These are phyloP conservation scores for Ceratocystis destructans DNA, from an alignment of 2,329 filamentous ascomycete species.

Conservation along the genomic window DNA sequence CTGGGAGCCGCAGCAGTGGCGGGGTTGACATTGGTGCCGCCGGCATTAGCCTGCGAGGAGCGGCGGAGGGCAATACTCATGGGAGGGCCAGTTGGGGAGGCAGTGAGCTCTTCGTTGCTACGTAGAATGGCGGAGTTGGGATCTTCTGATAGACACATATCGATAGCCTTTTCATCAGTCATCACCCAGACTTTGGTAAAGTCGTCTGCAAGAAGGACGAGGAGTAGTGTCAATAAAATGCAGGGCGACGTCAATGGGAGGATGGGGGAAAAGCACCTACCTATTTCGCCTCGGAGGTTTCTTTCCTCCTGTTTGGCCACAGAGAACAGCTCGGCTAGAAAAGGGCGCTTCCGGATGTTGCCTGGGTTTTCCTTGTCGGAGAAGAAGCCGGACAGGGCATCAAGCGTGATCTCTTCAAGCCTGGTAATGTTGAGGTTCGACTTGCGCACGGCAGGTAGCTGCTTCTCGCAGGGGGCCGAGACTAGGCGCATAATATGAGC, in stretches of 20 bases:
- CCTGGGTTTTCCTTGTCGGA: slow-evolving; percentile 39
- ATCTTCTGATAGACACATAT: slow-evolving; percentile 37
- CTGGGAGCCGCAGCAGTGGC: slow-evolving; percentile 21
- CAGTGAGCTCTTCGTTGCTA: slow-evolving; percentile 28
- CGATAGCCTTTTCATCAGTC: slow-evolving; percentile 38
- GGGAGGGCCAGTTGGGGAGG: slow-evolving; percentile 27
- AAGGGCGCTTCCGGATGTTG: slow-evolving; percentile 42
- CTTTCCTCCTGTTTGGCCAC: slow-evolving; percentile 44
- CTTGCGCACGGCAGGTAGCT: slow-evolving; percentile 40
- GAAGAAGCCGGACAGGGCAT: slow-evolving; percentile 46
- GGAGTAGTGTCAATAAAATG: slow-evolving; percentile 16
- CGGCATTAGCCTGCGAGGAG: slow-evolving; percentile 10
- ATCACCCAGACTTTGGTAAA: slow-evolving; percentile 37
- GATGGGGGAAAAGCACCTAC: slow-evolving; percentile 28
- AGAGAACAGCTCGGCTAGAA: slow-evolving; percentile 47
- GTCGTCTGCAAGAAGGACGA: slow-evolving; percentile 29
- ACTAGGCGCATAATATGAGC: slow-evolving; percentile 48
- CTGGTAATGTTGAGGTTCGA: slow-evolving; percentile 40
- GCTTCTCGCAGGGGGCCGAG: slow-evolving; percentile 35
- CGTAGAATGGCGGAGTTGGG: slow-evolving; percentile 28
- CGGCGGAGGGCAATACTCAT: slow-evolving; percentile 20
- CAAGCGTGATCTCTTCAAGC: slow-evolving; percentile 44
- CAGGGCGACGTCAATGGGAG: background rate
- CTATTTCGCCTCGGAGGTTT: slow-evolving; percentile 42
- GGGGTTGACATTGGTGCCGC: background rate